Percentiles rank a stretch among this genome's conserved stretches.
Evolutionary conservation across 352 stramenopile species (phyloP).

Genomic region (Phytopythium helicoides): DNA sequence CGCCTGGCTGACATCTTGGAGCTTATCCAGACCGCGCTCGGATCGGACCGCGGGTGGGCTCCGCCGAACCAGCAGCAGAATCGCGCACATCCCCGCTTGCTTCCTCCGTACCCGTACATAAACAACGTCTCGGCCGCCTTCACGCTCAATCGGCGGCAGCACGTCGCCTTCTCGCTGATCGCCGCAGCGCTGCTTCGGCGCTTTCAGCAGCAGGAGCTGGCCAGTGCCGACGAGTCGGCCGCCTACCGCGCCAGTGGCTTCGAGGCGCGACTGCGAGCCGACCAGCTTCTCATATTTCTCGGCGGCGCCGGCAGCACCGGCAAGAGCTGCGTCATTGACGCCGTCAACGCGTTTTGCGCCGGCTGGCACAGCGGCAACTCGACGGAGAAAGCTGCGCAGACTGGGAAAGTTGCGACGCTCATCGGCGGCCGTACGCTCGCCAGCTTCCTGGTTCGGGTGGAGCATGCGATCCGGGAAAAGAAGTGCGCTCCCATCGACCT

Average conservation of each 20-base stretch:
- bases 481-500: conserved; percentile 1
- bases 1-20: conserved; percentile 4
- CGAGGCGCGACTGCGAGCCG: conserved; percentile 6
- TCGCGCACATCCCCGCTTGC: neutral
- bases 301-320: conserved; percentile 7
- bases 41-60: neutral
- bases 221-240: neutral
- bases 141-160: conserved; percentile 5
- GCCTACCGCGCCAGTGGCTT: neutral
- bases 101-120: neutral
- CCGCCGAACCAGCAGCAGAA: neutral
- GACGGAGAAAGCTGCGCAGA: neutral
- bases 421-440: too few relatives aligned
- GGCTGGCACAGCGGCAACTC: conserved; percentile 1
- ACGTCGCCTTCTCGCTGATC: conserved; percentile 5
- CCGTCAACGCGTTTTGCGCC: conserved; percentile 5
- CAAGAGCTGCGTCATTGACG: conserved; percentile 11
- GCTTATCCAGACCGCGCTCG: conserved; percentile 1
- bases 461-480: conserved; percentile 2
- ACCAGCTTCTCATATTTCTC: conserved; percentile 8
- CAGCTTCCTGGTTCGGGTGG: conserved; percentile 2
- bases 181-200: conserved; percentile 1
- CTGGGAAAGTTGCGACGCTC: neutral
- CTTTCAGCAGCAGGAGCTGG: conserved; percentile 3
- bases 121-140: neutral